Conservation (phyloP, 2,329 filamentous ascomycete genomes). For the Pseudogymnoascus destructans region DNA sequence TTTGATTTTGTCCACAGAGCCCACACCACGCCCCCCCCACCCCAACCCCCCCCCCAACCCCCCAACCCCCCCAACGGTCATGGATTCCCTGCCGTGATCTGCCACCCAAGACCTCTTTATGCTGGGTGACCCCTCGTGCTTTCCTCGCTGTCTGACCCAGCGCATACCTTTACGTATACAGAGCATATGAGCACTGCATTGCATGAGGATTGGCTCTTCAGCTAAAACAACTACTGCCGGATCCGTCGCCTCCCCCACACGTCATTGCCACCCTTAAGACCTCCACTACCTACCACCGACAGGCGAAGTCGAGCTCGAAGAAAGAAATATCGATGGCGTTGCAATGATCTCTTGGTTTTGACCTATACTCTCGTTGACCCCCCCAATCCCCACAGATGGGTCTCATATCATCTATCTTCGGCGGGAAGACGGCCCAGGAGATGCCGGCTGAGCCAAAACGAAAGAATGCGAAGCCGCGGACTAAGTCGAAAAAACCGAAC, state of each 20-base stretch:
- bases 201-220: background rate
- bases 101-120: background rate
- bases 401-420: background rate
- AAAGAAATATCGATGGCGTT: background rate
- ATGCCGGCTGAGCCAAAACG: background rate
- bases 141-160: background rate
- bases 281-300: background rate
- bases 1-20: background rate
- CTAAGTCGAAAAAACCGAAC: slow-evolving; percentile 12
- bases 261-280: background rate
- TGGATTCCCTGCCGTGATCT: background rate
- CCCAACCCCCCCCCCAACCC: background rate
- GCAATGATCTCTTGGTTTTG: background rate
- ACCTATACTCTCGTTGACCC: background rate
- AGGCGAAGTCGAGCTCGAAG: background rate
- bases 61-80: background rate
- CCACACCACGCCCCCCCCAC: background rate
- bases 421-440: background rate
- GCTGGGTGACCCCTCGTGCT: background rate
- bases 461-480: background rate
- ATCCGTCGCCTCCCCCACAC: background rate
- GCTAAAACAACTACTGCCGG: background rate
- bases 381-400: background rate
- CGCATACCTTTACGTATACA: background rate
- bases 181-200: background rate